Conservation (phyloP, 352 stramenopile species). For the Phytophthora ohioensis region DNA sequence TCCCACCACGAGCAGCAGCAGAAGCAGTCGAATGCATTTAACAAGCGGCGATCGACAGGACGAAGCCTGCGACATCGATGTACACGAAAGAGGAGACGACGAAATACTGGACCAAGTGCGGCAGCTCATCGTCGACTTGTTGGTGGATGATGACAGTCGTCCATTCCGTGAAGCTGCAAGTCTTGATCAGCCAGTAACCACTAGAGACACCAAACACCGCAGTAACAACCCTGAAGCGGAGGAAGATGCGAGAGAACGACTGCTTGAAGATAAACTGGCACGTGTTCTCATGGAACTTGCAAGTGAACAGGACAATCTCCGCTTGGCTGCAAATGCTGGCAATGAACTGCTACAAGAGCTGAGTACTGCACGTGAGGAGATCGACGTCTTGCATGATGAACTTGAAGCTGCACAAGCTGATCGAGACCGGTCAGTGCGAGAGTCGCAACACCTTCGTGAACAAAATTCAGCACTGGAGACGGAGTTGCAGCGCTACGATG, state of each 20-base stretch:
- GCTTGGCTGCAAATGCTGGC: slow-evolving; percentile 57
- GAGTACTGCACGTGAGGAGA: slow-evolving; percentile 33
- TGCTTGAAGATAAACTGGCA: slow-evolving; percentile 49
- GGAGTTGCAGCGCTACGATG: slow-evolving; percentile 36
- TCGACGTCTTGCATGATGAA: slow-evolving; percentile 37
- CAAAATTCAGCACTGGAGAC: slow-evolving; percentile 44
- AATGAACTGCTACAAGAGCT: slow-evolving; percentile 62
- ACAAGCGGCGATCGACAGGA: slow-evolving; percentile 13
- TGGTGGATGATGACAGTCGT: slow-evolving; percentile 32
- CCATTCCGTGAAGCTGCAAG: slow-evolving; percentile 1
- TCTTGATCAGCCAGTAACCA: neutral
- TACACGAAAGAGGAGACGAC: slow-evolving; percentile 7
- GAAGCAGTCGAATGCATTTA: slow-evolving; percentile 19
- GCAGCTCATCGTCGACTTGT: slow-evolving; percentile 42
- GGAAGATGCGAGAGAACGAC: slow-evolving; percentile 35
- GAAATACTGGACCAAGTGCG: slow-evolving; percentile 44
- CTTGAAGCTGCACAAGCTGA: slow-evolving; percentile 38
- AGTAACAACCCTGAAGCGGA: slow-evolving; percentile 36
- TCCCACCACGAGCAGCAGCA: slow-evolving; percentile 27
- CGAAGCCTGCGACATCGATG: slow-evolving; percentile 12
- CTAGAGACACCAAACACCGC: slow-evolving; percentile 7
- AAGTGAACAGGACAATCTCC: slow-evolving; percentile 51
- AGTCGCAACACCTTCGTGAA: slow-evolving; percentile 37
- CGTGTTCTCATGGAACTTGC: slow-evolving; percentile 55
- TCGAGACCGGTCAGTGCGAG: slow-evolving; percentile 18